Evolutionary conservation across 2,329 filamentous ascomycete genomes (phyloP).

Genomic region (Colletotrichum sp.): DNA sequence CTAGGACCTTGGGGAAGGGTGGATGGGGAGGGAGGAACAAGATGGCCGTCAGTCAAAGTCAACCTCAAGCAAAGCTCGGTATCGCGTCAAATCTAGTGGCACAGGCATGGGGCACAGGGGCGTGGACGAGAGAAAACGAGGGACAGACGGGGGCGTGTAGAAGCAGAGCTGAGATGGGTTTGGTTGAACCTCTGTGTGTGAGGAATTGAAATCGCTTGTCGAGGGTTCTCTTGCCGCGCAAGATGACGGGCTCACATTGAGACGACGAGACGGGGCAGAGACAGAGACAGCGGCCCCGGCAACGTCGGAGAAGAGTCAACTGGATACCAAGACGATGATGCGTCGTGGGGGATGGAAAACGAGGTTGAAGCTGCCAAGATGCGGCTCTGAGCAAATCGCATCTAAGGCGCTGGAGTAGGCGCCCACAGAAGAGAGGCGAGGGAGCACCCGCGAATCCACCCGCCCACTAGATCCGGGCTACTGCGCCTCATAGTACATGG

Average conservation of each 20-base stretch:
- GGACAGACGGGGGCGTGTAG: not conserved
- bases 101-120: not conserved
- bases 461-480: not conserved
- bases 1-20: not conserved
- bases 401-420: not conserved
- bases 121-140: not conserved
- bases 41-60: conserved; percentile 10
- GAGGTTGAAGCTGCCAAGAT: conserved; percentile 14
- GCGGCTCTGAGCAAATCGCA: conserved; percentile 10
- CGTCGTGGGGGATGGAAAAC: not conserved
- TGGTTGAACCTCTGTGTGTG: not conserved
- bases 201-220: not conserved
- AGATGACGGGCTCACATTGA: not conserved
- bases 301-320: not conserved
- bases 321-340: not conserved
- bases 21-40: not conserved
- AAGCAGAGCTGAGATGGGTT: not conserved
- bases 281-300: not conserved
- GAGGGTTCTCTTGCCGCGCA: not conserved
- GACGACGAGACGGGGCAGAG: not conserved
- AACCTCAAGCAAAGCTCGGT: conserved; percentile 14
- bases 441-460: not conserved
- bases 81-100: conserved; percentile 4
- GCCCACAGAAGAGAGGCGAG: not conserved
- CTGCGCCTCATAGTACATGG: not conserved